These are phyloP conservation scores for Xeromyces bisporus DNA, from an alignment of 495 filamentous ascomycete genomes.

Conservation along the genomic window DNA sequence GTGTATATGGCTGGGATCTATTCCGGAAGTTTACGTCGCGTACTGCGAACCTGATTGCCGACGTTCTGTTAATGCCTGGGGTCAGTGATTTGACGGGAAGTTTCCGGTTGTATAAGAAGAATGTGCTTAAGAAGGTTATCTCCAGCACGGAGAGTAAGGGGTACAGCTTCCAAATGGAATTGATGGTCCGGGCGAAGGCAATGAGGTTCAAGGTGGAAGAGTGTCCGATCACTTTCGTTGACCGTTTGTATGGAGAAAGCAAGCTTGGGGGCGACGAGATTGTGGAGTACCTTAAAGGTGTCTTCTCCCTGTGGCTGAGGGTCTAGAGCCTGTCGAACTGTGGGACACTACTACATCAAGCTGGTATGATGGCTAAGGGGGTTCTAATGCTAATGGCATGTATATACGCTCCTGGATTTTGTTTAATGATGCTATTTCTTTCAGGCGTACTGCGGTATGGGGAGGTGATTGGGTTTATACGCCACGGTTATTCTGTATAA, in stretches of 20 bases:
- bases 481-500: background rate
- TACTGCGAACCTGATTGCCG: constrained; percentile 86
- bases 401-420: constrained; percentile 5
- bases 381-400: constrained; percentile 1
- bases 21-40: constrained; percentile 86
- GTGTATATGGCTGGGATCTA: constrained; percentile 94
- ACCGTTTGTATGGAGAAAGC: constrained; percentile 85
- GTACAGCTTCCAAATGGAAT: constrained; percentile 98
- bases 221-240: constrained; percentile 91
- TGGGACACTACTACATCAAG: background rate
- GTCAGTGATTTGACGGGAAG: constrained; percentile 91
- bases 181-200: constrained; percentile 83
- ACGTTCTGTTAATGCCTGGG: constrained; percentile 85
- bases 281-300: constrained; percentile 93
- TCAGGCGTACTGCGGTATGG: too few species aligned
- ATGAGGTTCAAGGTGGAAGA: constrained; percentile 83
- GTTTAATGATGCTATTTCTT: constrained; percentile 3
- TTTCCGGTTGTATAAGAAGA: constrained; percentile 86
- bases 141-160: constrained; percentile 80
- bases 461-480: too few species aligned
- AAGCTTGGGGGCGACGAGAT: constrained; percentile 94
- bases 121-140: constrained; percentile 73
- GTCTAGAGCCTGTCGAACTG: constrained; percentile 32
- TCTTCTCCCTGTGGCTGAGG: constrained; percentile 75
- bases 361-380: background rate